Conservation (phyloP, 2,329 filamentous ascomycete genomes). For the Cordyceps militaris region DNA sequence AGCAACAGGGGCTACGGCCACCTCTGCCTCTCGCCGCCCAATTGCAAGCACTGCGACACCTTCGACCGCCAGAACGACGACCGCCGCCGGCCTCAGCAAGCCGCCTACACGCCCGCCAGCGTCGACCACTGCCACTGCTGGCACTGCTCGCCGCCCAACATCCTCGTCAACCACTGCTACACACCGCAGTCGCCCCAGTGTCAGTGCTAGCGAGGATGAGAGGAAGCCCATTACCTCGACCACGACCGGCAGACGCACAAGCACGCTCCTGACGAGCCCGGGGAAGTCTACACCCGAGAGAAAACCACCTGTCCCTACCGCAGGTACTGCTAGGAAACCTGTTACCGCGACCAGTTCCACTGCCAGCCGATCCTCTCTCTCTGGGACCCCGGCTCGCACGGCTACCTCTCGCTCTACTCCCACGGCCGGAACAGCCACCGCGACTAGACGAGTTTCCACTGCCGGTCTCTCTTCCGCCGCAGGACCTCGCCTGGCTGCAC, state of each 20-base stretch:
- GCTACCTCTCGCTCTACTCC: conserved; percentile 32
- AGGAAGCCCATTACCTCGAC: conserved; percentile 34
- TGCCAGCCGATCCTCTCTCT: conserved; percentile 23
- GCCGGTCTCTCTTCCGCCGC: conserved; percentile 30
- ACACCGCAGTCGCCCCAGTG: conserved; percentile 40
- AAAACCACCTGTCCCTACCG: conserved; percentile 28
- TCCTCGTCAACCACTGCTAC: conserved; percentile 31
- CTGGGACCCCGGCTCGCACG: conserved; percentile 25
- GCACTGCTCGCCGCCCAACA: conserved; percentile 26
- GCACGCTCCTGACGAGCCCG: conserved; percentile 35
- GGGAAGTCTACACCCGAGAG: conserved; percentile 26
- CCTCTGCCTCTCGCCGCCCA: conserved; percentile 26
- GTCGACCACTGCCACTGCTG: conserved; percentile 25
- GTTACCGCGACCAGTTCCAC: conserved; percentile 25
- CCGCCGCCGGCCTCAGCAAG: conserved; percentile 37
- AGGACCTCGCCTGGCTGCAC: conserved; percentile 29
- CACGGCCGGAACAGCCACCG: conserved; percentile 34
- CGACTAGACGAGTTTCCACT: conserved; percentile 52
- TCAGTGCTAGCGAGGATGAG: conserved; percentile 45
- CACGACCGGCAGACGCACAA: conserved; percentile 33
- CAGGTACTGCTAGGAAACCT: conserved; percentile 29
- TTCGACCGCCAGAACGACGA: conserved; percentile 24
- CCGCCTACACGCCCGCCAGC: conserved; percentile 42
- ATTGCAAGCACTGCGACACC: conserved; percentile 24
- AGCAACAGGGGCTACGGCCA: conserved; percentile 14